Evolutionary conservation across 2,329 filamentous ascomycete genomes (phyloP), one percentile per base, ranked within the genome.

Genomic region (Exophiala xenobiotica): DNA sequence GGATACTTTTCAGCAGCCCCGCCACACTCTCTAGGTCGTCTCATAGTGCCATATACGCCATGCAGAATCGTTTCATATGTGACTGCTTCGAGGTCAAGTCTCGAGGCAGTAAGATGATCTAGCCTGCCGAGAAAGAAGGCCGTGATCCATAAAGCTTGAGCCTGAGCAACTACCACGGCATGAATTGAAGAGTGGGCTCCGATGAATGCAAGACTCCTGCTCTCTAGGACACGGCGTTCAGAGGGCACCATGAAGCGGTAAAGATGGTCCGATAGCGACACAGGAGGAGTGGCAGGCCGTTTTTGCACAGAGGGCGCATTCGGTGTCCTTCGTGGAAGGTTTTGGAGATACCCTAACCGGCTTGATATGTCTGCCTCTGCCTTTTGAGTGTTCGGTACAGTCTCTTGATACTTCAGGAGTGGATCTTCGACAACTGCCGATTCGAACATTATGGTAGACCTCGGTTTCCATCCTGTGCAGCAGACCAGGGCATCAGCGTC

Each of bases 11-110:
- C 31, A 35, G 31, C 5, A 16, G 31, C 76, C 33, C 71, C 74
- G 1, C 86, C 86, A 61, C 80, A 83, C 0, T 85, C 86, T 2
- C 72, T 75, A 1, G 85, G 81, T 62, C 87, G 87, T 23, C 87
- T 76, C 79, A 83, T 85, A 57, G 77, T 82, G 3, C 85, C 84
- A 64, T 85, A 91, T 26, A 86, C 80, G 19, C 78, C 83, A 62
- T 86, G 76, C 40, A 90, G 69, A 19, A 83, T 77, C 0, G 83
- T 81, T 60, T 86, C 76, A 61, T 70, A 74, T 2, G 70, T 66
- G 9, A 83, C 60, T 6, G 74, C 70, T 12, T 39, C 29, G 7
- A 22, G 26, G 14, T 44, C 29, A 16, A 44, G 29, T 35, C 3
- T 14, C 31, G 5, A 6, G 31, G 8, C 23, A 47, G 26, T 12